A percentile compares a stretch with the other conserved stretches of the same genome.
Evolutionary conservation across 2,329 filamentous ascomycete genomes (phyloP).

Genomic region (Pseudocercospora cruenta): DNA sequence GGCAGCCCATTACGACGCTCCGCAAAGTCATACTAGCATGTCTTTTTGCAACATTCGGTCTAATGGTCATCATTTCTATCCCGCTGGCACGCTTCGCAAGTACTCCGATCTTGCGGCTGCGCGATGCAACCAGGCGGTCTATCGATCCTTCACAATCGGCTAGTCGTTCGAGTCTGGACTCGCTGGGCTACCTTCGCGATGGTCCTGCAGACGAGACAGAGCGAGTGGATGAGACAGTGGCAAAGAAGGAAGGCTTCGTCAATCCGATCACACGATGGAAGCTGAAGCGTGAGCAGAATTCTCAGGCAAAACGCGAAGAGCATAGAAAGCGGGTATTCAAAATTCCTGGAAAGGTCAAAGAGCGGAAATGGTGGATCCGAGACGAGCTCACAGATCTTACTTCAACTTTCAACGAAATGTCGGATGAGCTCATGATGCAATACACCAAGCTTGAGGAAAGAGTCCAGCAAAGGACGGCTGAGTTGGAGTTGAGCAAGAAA

Average conservation of each 20-base stretch:
- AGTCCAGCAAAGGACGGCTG: conserved; percentile 77
- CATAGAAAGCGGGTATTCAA: conserved; percentile 64
- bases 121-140: conserved; percentile 73
- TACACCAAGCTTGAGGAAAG: conserved; percentile 83
- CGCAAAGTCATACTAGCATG: conserved; percentile 80
- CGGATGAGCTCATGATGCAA: conserved; percentile 83
- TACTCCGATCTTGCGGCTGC: conserved; percentile 75
- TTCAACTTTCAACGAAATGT: conserved; percentile 89
- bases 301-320: conserved; percentile 40
- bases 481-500: conserved; percentile 87
- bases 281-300: conserved; percentile 26
- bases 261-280: conserved; percentile 41
- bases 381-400: conserved; percentile 87
- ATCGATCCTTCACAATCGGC: conserved; percentile 65
- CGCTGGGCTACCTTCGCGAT: conserved; percentile 26
- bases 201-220: conserved; percentile 44
- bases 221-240: conserved; percentile 34
- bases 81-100: conserved; percentile 83
- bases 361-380: conserved; percentile 73
- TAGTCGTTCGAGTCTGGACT: conserved; percentile 46
- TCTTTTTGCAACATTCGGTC: conserved; percentile 77
- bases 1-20: conserved; percentile 73
- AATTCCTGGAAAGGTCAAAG: conserved; percentile 80
- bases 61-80: conserved; percentile 71
- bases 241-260: conserved; percentile 52